Evolutionary conservation across 495 filamentous ascomycete genomes (phyloP).

Genomic region (Evernia prunastri): DNA sequence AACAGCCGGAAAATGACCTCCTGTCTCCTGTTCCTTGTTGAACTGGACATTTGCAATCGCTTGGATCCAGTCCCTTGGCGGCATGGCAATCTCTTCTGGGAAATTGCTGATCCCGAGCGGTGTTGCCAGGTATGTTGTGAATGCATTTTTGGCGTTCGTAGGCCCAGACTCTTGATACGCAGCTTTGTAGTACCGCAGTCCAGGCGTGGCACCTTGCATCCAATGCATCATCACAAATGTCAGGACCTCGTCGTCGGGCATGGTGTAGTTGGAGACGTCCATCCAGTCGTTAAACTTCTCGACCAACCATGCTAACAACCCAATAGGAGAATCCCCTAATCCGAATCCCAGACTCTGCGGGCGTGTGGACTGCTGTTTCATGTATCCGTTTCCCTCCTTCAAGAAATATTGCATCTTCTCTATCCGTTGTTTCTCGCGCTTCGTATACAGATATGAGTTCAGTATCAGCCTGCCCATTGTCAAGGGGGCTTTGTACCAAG

Average conservation of each 20-base stretch:
- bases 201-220: conserved; percentile 30
- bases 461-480: conserved; percentile 18
- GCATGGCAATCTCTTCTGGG: conserved; percentile 10
- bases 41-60: conserved; percentile 21
- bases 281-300: conserved; percentile 34
- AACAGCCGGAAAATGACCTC: conserved; percentile 38
- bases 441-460: conserved; percentile 17
- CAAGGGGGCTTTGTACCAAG: conserved; percentile 19
- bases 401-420: conserved; percentile 22
- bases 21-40: conserved; percentile 30
- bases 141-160: neutral
- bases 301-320: conserved; percentile 35
- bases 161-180: conserved; percentile 6
- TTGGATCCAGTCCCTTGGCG: conserved; percentile 26
- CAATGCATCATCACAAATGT: conserved; percentile 33
- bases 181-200: conserved; percentile 29
- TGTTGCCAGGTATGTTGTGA: neutral
- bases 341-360: conserved; percentile 38
- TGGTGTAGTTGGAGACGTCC: conserved; percentile 14
- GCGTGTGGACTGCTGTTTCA: conserved; percentile 25
- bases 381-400: conserved; percentile 26
- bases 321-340: conserved; percentile 36
- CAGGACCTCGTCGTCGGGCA: conserved; percentile 28
- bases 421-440: conserved; percentile 20
- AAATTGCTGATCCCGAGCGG: conserved; percentile 10